Evolutionary conservation across 768 basidiomycete genomes (phyloP).

Genomic region (Mycena polygramma): DNA sequence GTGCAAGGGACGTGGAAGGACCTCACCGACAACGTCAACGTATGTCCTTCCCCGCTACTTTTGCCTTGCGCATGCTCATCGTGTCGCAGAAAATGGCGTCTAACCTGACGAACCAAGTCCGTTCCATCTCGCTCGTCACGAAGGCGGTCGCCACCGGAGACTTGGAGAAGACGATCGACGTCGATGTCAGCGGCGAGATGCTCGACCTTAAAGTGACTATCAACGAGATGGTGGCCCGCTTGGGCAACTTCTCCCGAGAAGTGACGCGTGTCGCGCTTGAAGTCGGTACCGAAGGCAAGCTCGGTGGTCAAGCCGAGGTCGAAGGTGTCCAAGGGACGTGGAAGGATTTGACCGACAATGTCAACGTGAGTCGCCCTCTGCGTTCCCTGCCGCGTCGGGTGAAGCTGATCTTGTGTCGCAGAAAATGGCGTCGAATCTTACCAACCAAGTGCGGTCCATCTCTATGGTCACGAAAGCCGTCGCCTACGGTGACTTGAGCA

Average conservation of each 20-base stretch:
- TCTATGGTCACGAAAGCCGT: slow-evolving; percentile 35
- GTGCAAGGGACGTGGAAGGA: slow-evolving; percentile 94
- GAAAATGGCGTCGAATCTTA: slow-evolving; percentile 41
- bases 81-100: slow-evolving; percentile 68
- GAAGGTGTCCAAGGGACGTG: slow-evolving; percentile 36
- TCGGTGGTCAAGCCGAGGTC: slow-evolving; percentile 36
- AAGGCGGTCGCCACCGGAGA: slow-evolving; percentile 95
- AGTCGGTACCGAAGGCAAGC: slow-evolving; percentile 33
- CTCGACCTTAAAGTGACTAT: slow-evolving; percentile 69
- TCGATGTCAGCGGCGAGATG: slow-evolving; percentile 92
- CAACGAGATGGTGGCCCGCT: slow-evolving; percentile 36
- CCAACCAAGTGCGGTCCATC: slow-evolving; percentile 46
- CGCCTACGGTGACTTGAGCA: slow-evolving; percentile 30
- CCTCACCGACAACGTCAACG: slow-evolving; percentile 84
- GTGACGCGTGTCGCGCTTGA: slow-evolving; percentile 35
- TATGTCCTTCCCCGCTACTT: slow-evolving; percentile 1
- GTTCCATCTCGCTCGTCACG: slow-evolving; percentile 92
- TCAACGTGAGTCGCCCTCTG: slow-evolving; percentile 17
- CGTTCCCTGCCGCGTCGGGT: neutral
- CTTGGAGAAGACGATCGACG: slow-evolving; percentile 90
- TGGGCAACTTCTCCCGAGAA: slow-evolving; percentile 35
- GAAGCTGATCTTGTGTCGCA: slow-evolving; percentile 2
- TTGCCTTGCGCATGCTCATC: neutral
- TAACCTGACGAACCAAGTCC: slow-evolving; percentile 86
- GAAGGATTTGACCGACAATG: slow-evolving; percentile 42